Percentiles rank a stretch among this genome's conserved stretches.
phyloP scores from a whole-genome alignment of 306 rosid genomes.

The Begonia loranthoides region DNA sequence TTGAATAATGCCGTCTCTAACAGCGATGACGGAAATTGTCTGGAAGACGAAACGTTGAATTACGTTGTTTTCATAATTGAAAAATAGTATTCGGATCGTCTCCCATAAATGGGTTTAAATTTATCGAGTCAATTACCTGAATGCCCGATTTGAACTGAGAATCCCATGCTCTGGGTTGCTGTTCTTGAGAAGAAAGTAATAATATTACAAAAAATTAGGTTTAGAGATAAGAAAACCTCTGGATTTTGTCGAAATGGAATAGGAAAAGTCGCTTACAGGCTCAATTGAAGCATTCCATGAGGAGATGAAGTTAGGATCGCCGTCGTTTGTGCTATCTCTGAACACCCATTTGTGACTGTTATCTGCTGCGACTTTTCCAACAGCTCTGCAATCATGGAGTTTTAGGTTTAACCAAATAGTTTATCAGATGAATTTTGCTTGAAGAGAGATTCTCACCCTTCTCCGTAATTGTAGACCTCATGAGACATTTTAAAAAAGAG shows the following conservation, averaged over 20 bases:
- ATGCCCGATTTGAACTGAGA: constrained; percentile 78
- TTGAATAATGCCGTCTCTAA: constrained; percentile 81
- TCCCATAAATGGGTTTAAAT: neutral
- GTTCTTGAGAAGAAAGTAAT: constrained; percentile 4
- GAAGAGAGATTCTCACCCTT: constrained; percentile 32
- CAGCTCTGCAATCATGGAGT: constrained; percentile 25
- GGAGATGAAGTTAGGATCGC: constrained; percentile 45
- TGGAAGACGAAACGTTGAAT: constrained; percentile 8
- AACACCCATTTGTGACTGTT: constrained; percentile 81
- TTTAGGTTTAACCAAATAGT: too few relatives aligned
- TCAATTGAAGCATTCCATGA: constrained; percentile 71
- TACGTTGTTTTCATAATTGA: too few relatives aligned
- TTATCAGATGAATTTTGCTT: too few relatives aligned
- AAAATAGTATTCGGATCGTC: too few relatives aligned
- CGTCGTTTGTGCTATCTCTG: constrained; percentile 40
- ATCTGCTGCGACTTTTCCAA: constrained; percentile 81
- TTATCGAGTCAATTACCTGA: constrained; percentile 41
- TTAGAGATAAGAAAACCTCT: constrained; percentile 1
- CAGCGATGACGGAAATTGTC: constrained; percentile 70
- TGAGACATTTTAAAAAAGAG: constrained; percentile 96
- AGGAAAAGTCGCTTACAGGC: constrained; percentile 29
- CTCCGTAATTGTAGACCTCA: constrained; percentile 87
- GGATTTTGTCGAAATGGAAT: neutral
- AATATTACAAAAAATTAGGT: too few relatives aligned
- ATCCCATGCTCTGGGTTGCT: constrained; percentile 91